Evolutionary conservation across 768 basidiomycete species (phyloP), one percentile per base, ranked within the genome.

Genomic region (Leccinum obscurum): DNA sequence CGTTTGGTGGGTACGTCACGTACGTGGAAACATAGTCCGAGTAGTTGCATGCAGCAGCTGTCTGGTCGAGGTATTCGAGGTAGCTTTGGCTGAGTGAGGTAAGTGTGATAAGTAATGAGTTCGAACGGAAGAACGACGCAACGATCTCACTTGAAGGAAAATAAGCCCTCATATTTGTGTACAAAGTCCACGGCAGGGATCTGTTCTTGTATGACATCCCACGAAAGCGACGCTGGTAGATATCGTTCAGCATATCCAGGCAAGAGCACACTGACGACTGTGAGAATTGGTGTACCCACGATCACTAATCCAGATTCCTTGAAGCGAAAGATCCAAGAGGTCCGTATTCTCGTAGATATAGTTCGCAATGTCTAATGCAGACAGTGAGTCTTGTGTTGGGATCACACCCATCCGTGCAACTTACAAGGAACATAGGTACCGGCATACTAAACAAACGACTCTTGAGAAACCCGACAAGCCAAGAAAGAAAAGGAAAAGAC

Each of bases 141-240:
- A 35, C 7, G 52, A 46, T 39, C 84, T 30, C 62, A 90, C 89
- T 90, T 89, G 74, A 92, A 81, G 0, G 87, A 77, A 67, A 92
- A 91, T 13, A 91, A 82, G 61, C 83, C 77, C 63, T 85, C 72
- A 58, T 86, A 90, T 72, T 88, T 87, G 70, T 89, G 82, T 6
- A 92, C 90, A 61, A 91, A 91, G 59, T 81, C 76, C 28, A 90
- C 85, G 0, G 88, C 88, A 1, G 89, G 87, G 51, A 92, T 87
- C 70, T 91, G 77, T 55, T 79, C 72, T 68, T 89, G 87, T 11
- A 88, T 84, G 10, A 90, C 80, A 28, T 81, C 76, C 80, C 82
- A 88, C 1, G 85, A 84, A 5, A 90, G 63, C 3, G 77, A 76
- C 15, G 87, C 87, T 88, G 55, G 39, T 48, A 11, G 2, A 24